These are phyloP conservation scores for Cladosporium sp. DNA, from an alignment of 2,329 filamentous ascomycete species.

Conservation along the genomic window DNA sequence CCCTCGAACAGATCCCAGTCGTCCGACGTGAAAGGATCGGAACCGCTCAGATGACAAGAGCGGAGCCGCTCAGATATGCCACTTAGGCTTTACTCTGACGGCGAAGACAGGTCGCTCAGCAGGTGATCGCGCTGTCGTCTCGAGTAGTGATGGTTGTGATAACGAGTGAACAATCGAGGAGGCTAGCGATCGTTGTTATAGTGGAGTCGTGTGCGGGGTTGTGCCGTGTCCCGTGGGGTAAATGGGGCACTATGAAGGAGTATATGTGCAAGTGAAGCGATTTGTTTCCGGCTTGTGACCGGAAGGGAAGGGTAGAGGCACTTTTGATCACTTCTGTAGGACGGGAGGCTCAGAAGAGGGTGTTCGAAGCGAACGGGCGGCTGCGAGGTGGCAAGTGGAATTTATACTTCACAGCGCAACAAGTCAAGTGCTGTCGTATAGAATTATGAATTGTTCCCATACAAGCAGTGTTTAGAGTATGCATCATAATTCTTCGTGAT, in stretches of 20 bases:
- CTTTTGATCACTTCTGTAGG: neutral
- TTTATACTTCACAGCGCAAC: neutral
- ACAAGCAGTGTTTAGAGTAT: neutral
- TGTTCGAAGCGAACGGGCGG: neutral
- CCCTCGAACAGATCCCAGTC: neutral
- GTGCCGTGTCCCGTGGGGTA: neutral
- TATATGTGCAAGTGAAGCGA: neutral
- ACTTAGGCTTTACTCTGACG: neutral
- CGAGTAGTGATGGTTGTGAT: neutral
- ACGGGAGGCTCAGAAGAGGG: neutral
- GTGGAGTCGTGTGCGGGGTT: slow-evolving; percentile 6
- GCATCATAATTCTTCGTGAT: neutral
- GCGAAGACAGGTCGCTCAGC: neutral
- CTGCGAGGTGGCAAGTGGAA: neutral
- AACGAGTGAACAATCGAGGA: neutral
- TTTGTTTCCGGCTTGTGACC: slow-evolving; percentile 16
- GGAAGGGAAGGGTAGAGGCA: slow-evolving; percentile 16
- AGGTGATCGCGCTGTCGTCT: neutral
- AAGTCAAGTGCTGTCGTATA: neutral
- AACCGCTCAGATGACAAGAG: neutral
- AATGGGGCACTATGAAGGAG: neutral
- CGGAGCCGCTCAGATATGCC: neutral
- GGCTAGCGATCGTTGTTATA: neutral
- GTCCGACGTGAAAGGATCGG: neutral
- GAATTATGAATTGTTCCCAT: neutral